Evolutionary conservation across 148 eudicot species (phyloP).

Genomic region (Rhododendron williamsianum): DNA sequence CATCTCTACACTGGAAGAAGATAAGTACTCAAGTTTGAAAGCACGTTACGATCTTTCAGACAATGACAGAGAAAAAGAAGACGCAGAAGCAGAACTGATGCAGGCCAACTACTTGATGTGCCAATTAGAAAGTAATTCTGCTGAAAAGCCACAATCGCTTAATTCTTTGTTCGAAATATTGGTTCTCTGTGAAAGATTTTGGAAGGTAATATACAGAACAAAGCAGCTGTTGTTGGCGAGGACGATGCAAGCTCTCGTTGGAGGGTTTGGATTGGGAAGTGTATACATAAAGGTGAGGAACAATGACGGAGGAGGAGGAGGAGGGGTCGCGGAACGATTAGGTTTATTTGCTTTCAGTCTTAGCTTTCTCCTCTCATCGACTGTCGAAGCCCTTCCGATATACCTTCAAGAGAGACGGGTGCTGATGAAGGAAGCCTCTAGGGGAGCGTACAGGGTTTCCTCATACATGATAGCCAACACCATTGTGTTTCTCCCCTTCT

Average conservation of each 20-base stretch:
- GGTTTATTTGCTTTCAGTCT: constrained; percentile 89
- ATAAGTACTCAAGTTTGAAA: not conserved
- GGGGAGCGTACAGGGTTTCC: constrained; percentile 65
- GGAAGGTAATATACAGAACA: constrained; percentile 83
- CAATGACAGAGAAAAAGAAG: not conserved
- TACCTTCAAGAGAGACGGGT: constrained; percentile 90
- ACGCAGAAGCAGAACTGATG: not conserved
- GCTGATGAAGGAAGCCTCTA: constrained; percentile 87
- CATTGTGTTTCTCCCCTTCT: constrained; percentile 74
- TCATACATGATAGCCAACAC: constrained; percentile 90
- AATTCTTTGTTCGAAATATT: constrained; percentile 36
- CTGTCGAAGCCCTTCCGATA: constrained; percentile 93
- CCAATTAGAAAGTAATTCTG: not conserved
- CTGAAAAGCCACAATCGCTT: not conserved
- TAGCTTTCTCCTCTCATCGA: constrained; percentile 89
- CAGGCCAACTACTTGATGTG: constrained; percentile 6
- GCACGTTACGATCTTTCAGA: not conserved
- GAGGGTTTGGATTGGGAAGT: constrained; percentile 85
- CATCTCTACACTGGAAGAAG: constrained; percentile 45
- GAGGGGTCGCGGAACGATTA: constrained; percentile 64
- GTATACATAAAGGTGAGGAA: constrained; percentile 61
- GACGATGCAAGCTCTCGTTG: constrained; percentile 89
- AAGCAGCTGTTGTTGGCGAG: constrained; percentile 84
- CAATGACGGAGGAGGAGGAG: constrained; percentile 27
- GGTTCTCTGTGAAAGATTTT: constrained; percentile 59